Percentiles rank a stretch among this genome's conserved stretches.
These are phyloP conservation scores for Emericellopsis cladophorae DNA, from an alignment of 2,329 filamentous ascomycete species.

Conservation along the genomic window DNA sequence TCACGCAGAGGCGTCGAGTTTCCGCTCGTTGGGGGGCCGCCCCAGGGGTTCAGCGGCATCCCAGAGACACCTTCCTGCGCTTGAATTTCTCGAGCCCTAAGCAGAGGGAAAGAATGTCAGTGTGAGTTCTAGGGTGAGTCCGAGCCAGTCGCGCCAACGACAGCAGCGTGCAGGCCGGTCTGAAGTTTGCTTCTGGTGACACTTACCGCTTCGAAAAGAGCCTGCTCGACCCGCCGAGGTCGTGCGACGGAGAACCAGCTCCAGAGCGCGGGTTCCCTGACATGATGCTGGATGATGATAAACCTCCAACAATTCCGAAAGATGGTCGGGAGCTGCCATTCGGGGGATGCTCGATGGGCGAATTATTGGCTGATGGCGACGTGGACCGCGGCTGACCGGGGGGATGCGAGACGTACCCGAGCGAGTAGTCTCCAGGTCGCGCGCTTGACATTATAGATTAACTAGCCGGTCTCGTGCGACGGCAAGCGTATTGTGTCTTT, in stretches of 20 bases:
- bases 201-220: constrained; percentile 87
- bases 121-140: background rate
- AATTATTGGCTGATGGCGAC: constrained; percentile 69
- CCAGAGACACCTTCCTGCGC: constrained; percentile 79
- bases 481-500: too few relatives aligned
- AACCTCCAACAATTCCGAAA: constrained; percentile 53
- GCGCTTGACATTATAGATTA: constrained; percentile 92
- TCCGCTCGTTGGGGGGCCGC: constrained; percentile 89
- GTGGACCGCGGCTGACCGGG: constrained; percentile 60
- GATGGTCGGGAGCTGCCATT: constrained; percentile 47
- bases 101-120: background rate
- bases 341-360: constrained; percentile 62
- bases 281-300: constrained; percentile 48
- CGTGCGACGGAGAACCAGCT: constrained; percentile 93
- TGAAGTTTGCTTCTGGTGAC: constrained; percentile 5
- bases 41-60: constrained; percentile 65
- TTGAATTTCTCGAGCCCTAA: constrained; percentile 91
- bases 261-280: constrained; percentile 57
- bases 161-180: too few relatives aligned
- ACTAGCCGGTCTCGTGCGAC: constrained; percentile 8
- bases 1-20: constrained; percentile 93
- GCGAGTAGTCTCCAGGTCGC: constrained; percentile 75
- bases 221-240: constrained; percentile 58
- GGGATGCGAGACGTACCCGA: constrained; percentile 66
- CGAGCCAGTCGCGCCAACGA: too few relatives aligned